Evolutionary conservation across 306 rosid genomes (phyloP).

Genomic region (Herpetospermum pedunculosum): DNA sequence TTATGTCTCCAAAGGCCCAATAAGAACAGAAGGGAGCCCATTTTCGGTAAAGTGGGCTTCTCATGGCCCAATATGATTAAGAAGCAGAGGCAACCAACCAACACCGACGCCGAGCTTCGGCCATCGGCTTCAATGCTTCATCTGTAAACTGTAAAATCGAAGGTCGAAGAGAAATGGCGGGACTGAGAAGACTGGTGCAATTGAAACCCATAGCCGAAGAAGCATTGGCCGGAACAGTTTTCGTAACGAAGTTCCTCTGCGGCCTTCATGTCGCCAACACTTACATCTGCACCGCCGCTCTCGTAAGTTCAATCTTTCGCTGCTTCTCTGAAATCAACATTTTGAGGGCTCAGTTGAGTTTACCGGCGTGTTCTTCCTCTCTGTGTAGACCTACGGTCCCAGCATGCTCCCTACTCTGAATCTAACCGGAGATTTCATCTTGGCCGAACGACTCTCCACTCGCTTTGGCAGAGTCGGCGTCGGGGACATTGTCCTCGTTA

Average conservation of each 20-base stretch:
- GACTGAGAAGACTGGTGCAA: neutral
- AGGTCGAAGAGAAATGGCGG: neutral
- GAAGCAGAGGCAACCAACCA: neutral
- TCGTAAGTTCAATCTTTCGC: constrained; percentile 21
- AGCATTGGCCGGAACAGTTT: constrained; percentile 17
- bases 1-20: too few species aligned
- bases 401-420: constrained; percentile 74
- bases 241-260: constrained; percentile 23
- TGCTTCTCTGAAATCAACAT: neutral
- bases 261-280: constrained; percentile 31
- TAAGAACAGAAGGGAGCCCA: neutral
- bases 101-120: neutral
- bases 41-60: neutral
- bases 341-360: neutral
- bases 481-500: constrained; percentile 50
- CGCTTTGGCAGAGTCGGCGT: constrained; percentile 30
- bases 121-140: neutral
- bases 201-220: constrained; percentile 11
- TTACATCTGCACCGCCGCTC: constrained; percentile 19
- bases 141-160: neutral
- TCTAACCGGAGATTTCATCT: constrained; percentile 4
- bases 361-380: neutral
- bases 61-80: neutral
- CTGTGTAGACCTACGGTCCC: constrained; percentile 51
- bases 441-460: constrained; percentile 43